Percentiles rank a stretch among this genome's conserved stretches.
Evolutionary conservation across 2,329 filamentous ascomycete genomes (phyloP).

Genomic region (Paracoccidioides lutzii): DNA sequence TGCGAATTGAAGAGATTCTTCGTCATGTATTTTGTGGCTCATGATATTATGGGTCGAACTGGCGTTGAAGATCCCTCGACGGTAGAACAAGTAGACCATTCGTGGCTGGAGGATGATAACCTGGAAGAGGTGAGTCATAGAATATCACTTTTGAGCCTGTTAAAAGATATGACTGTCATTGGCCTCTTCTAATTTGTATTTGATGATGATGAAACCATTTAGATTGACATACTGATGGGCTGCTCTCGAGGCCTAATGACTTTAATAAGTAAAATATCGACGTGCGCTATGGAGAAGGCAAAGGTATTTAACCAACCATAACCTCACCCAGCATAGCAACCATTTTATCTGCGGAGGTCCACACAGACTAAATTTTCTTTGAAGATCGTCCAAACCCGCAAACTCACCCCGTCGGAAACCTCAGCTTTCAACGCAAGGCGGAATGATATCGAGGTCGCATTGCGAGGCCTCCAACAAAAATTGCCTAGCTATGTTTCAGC

Average conservation of each 20-base stretch:
- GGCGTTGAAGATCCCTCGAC: constrained; percentile 6
- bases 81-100: neutral
- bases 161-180: neutral
- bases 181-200: neutral
- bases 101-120: constrained; percentile 15
- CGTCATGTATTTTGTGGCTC: constrained; percentile 22
- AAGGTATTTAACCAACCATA: constrained; percentile 4
- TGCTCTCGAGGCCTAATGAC: constrained; percentile 21
- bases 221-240: constrained; percentile 22
- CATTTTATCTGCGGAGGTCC: neutral
- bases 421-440: constrained; percentile 4
- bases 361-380: neutral
- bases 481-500: constrained; percentile 11
- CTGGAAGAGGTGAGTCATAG: constrained; percentile 14
- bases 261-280: constrained; percentile 16
- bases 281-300: constrained; percentile 4
- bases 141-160: neutral
- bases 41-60: constrained; percentile 22
- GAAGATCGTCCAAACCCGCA: constrained; percentile 7
- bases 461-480: constrained; percentile 10
- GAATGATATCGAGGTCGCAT: constrained; percentile 4
- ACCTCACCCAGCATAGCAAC: neutral
- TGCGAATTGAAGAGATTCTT: constrained; percentile 16
- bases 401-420: constrained; percentile 2
- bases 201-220: neutral